These are phyloP conservation scores for Kodamaea lidongshanica DNA, from an alignment of 805 yeast genomes.

Conservation along the genomic window DNA sequence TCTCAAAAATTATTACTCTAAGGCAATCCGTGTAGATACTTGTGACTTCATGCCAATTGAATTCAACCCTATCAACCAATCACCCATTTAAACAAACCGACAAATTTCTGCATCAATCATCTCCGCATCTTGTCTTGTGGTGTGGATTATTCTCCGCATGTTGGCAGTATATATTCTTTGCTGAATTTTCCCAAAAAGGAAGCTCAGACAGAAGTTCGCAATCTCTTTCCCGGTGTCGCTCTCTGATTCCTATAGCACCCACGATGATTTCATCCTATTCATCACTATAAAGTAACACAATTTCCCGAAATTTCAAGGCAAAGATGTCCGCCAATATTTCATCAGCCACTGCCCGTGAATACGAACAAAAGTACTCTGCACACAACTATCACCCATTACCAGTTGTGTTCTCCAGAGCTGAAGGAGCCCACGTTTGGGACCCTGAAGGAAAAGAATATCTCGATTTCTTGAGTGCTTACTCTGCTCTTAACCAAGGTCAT, in stretches of 20 bases:
- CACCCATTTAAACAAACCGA: no score
- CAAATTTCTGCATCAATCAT: no score
- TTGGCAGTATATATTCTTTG: no score
- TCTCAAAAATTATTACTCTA: no score
- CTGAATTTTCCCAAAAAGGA: conserved; percentile 1
- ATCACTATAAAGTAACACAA: no score
- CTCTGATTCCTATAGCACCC: conserved; percentile 9
- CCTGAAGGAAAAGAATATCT: conserved; percentile 93
- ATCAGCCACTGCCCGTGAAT: conserved; percentile 56
- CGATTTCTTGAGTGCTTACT: conserved; percentile 90
- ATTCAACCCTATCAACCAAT: no score
- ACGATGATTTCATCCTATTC: background rate
- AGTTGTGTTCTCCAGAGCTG: conserved; percentile 80
- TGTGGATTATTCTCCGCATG: no score
- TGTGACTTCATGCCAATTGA: no score
- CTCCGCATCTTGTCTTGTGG: no score
- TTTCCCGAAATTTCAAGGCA: no score
- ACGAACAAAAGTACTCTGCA: conserved; percentile 81
- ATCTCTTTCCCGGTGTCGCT: conserved; percentile 5
- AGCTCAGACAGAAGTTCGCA: conserved; percentile 3
- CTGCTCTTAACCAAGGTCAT: conserved; percentile 97
- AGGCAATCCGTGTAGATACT: no score
- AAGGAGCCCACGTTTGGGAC: conserved; percentile 95
- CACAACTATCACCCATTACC: conserved; percentile 97
- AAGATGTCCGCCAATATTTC: conserved; percentile 39